Evolutionary conservation across 768 basidiomycete species (phyloP).

Genomic region (Termitomyces sp.): DNA sequence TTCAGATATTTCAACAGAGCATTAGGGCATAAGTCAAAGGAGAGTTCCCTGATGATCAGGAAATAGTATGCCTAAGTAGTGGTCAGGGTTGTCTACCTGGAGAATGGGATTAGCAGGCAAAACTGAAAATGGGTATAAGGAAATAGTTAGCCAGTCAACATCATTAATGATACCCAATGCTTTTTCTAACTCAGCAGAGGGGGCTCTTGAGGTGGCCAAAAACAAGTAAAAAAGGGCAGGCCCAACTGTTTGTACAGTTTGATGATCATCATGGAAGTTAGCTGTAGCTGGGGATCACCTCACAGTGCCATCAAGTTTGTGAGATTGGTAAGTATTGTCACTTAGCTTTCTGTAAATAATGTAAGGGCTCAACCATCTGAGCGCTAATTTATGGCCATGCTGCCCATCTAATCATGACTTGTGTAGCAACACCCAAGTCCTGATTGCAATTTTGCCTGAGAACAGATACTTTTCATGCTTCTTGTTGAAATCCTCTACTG

Average conservation of each 20-base stretch:
- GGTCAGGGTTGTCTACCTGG: too few relatives aligned
- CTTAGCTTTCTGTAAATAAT: background rate
- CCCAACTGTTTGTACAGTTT: background rate
- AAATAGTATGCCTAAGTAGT: too few relatives aligned
- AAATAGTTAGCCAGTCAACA: too few relatives aligned
- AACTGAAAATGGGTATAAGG: too few relatives aligned
- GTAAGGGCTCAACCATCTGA: background rate
- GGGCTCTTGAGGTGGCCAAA: too few relatives aligned
- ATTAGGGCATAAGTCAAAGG: too few relatives aligned
- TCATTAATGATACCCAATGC: too few relatives aligned
- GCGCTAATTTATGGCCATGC: conserved; percentile 15
- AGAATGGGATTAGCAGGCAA: too few relatives aligned
- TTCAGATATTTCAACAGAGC: too few relatives aligned
- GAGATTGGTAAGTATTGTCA: background rate
- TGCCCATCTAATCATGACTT: conserved; percentile 26
- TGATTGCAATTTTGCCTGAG: conserved; percentile 1
- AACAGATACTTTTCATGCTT: conserved; percentile 10
- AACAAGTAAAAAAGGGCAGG: too few relatives aligned
- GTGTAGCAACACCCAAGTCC: conserved; percentile 22
- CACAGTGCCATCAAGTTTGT: background rate
- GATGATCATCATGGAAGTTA: background rate
- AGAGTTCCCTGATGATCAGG: too few relatives aligned
- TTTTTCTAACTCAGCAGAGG: too few relatives aligned
- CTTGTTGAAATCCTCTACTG: conserved; percentile 20
- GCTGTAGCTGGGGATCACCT: background rate